A percentile compares a stretch with the other conserved stretches of the same genome.
Conservation (phyloP, 768 basidiomycete species). For the Daedalea quercina region DNA sequence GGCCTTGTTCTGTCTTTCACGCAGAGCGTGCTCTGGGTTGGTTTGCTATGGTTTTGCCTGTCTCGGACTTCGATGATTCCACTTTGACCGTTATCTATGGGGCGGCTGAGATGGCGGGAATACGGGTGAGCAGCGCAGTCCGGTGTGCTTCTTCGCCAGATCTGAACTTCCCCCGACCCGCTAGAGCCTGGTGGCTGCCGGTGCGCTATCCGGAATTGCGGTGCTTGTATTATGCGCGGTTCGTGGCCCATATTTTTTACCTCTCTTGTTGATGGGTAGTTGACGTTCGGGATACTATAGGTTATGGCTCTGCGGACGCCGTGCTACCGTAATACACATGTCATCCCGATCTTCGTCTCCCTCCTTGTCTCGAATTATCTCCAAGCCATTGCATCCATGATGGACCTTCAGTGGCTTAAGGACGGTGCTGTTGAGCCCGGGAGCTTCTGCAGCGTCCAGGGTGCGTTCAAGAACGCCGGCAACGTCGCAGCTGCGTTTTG, state of each 20-base stretch:
- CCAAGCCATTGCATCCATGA: constrained; percentile 26
- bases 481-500: constrained; percentile 38
- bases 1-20: constrained; percentile 3
- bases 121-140: constrained; percentile 4
- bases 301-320: constrained; percentile 10
- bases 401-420: constrained; percentile 25
- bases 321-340: constrained; percentile 17
- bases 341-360: constrained; percentile 24
- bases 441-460: constrained; percentile 24
- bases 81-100: constrained; percentile 3
- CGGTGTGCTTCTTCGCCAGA: background rate
- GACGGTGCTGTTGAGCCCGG: constrained; percentile 20
- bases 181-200: constrained; percentile 21
- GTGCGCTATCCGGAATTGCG: constrained; percentile 20
- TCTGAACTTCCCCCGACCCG: background rate
- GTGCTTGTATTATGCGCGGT: constrained; percentile 19
- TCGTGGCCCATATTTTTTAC: background rate
- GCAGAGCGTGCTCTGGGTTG: constrained; percentile 1
- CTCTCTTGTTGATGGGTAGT: background rate
- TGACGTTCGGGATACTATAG: constrained; percentile 6
- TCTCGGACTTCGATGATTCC: background rate
- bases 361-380: constrained; percentile 26
- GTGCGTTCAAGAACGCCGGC: constrained; percentile 34
- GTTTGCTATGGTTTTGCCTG: background rate
- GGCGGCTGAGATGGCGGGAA: constrained; percentile 6